Percentiles rank a stretch among this genome's conserved stretches.
These are phyloP conservation scores for Populus hybrid DNA, from an alignment of 441 rosid species.

Conservation along the genomic window DNA sequence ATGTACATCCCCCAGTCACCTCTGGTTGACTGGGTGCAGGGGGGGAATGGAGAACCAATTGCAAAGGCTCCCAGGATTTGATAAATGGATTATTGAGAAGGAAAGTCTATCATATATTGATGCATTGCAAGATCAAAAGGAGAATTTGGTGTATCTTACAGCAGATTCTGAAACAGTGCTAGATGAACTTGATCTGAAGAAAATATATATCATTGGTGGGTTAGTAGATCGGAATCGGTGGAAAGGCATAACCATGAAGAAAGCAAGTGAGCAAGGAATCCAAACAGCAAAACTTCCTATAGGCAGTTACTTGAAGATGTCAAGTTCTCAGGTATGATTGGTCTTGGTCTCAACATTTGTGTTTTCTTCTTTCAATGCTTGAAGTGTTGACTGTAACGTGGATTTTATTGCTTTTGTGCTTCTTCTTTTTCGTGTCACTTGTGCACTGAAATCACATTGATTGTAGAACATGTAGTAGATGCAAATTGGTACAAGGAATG, in stretches of 20 bases:
- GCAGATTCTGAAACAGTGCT: conserved; percentile 79
- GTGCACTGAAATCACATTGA: not conserved
- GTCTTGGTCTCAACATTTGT: not conserved
- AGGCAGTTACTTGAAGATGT: conserved; percentile 82
- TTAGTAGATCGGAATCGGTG: conserved; percentile 86
- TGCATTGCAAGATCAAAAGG: conserved; percentile 64
- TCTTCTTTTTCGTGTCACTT: not conserved
- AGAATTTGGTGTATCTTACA: conserved; percentile 73
- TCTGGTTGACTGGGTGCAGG: conserved; percentile 80
- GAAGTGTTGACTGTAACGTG: not conserved
- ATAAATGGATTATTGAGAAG: conserved; percentile 86
- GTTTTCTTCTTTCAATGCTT: not conserved
- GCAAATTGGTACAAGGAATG: not conserved
- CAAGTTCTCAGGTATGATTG: conserved; percentile 77
- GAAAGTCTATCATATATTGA: conserved; percentile 62
- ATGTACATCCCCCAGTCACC: conserved; percentile 52
- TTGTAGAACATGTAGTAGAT: not conserved
- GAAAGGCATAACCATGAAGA: conserved; percentile 85
- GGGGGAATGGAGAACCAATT: conserved; percentile 68
- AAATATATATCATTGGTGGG: conserved; percentile 74
- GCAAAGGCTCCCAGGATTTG: conserved; percentile 76
- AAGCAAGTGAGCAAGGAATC: conserved; percentile 85
- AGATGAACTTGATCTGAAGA: conserved; percentile 54
- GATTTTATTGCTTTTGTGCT: not conserved
- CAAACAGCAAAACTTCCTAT: conserved; percentile 87